Evolutionary conservation across 2,329 filamentous ascomycete genomes (phyloP), one percentile per base, ranked within the genome.

Genomic region (Colletotrichum melonis): DNA sequence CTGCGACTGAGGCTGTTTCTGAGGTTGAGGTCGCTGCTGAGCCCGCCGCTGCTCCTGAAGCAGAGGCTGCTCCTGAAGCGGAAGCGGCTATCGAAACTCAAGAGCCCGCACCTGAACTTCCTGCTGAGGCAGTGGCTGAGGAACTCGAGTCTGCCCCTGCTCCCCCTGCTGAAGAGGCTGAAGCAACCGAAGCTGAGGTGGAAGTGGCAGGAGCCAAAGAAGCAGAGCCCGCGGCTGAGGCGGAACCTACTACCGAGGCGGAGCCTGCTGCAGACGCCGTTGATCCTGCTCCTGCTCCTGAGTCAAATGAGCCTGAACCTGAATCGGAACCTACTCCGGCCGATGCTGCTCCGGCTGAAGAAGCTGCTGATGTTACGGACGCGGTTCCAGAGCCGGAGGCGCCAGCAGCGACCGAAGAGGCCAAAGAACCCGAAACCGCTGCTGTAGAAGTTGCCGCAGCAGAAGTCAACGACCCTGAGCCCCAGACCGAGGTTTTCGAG

Each of bases 81-180:
- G 32, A 59, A 16, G 54, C 56, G 8, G 42, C 7, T n/a, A 5
- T 22, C 8, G 42, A 49, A 49, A 19, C 16, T 19, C 38, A 42
- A 6, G 38, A 42, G 38, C 38, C 38, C 38, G 38, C 16, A 19
- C 16, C 38, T 42, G 38, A 19, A 16, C 38, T 6, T 8, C 5
- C 16, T 42, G 2, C 8, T 22, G 19, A 22, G 8, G 42, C 42
- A n/a, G 19, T 8, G 19, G 42, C 19, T 49, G 64, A 72, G 30
- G 69, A 67, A 22, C 30, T 56, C 6, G 60, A 70, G 42, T 8
- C 42, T 49, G 1, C 42, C 56, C 19, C 56, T 63, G 55, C 56
- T 4, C 28, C 35, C 24, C 52, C 38, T 11, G 55, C 58, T 7
- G 24, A 28, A 14, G 38, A n/a, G 4, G 56, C 24, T 14, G 65